Evolutionary conservation across 2,329 filamentous ascomycete species (phyloP), one percentile per base, ranked within the genome.

Genomic region (Colletotrichum echinochloae): DNA sequence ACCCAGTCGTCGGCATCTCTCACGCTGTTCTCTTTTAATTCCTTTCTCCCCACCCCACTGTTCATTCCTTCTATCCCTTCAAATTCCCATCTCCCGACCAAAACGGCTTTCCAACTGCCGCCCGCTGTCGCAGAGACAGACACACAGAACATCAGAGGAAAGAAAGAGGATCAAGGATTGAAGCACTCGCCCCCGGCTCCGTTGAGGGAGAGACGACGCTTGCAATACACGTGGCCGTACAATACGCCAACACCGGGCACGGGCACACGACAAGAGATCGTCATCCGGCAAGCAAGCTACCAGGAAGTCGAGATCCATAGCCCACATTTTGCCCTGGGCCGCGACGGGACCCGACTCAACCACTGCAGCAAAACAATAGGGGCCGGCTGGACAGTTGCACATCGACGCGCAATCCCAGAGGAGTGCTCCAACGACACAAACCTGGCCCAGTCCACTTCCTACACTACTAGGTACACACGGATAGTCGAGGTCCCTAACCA

Each of bases 1-100:
- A 26, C n/a, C 26, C 35, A n/a, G 51, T n/a, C 33, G 23, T 26
- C 39, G 2, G 33, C 41, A 30, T 41, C 37, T 51, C 48, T 49
- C 62, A 12, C 37, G 23, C 37, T 59, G 55, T 49, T 37, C 52
- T 68, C 64, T 68, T 68, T 71, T 71, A 67, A 52, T 63, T 63
- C 65, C 64, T 30, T 57, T 63, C 51, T 60, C 66, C 59, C 59
- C 59, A 61, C 49, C 68, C 68, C 63, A 65, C 64, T 44, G 59
- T 41, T 39, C 68, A 54, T 63, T 48, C 57, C 46, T 71, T 23
- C 30, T n/a, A 54, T 55, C 54, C 64, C 65, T 59, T 59, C 54
- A 52, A 46, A 67, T 35, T 23, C 64, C 59, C 35, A 63, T 63
- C 59, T 30, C n/a, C 46, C 65, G 51, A 63, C 64, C 35, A 51